phyloP scores from a whole-genome alignment of 805 yeast species.

The Sugiyamaella boreocaroliniensis region DNA sequence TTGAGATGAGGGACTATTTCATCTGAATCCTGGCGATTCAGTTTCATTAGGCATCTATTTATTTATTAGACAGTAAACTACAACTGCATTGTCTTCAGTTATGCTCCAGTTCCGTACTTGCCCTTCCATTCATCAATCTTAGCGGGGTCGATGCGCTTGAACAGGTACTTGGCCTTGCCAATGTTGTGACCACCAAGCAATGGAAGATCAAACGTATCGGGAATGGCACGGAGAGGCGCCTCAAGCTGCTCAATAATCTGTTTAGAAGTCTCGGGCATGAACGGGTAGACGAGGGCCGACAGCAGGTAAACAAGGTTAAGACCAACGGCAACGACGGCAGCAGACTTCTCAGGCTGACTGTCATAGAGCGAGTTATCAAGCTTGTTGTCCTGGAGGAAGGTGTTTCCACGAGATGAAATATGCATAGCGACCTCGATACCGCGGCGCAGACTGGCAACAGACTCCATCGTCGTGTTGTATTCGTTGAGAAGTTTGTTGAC shows the following conservation, averaged over 20 bases:
- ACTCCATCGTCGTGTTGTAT: constrained; percentile 70
- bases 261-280: constrained; percentile 75
- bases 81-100: neutral
- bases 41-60: neutral
- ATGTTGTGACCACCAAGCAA: constrained; percentile 78
- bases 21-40: too few relatives aligned
- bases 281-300: constrained; percentile 78
- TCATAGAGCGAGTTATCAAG: constrained; percentile 80
- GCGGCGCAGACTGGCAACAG: constrained; percentile 63
- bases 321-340: constrained; percentile 89
- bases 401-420: constrained; percentile 87
- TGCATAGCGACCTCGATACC: constrained; percentile 92
- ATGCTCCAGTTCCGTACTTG: constrained; percentile 65
- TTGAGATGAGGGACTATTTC: neutral
- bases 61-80: neutral
- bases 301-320: constrained; percentile 80
- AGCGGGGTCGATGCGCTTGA: constrained; percentile 85
- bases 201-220: constrained; percentile 63
- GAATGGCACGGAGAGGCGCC: constrained; percentile 72
- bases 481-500: constrained; percentile 52
- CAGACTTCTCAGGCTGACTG: constrained; percentile 70
- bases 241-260: constrained; percentile 73
- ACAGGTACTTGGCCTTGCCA: constrained; percentile 85
- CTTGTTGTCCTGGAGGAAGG: constrained; percentile 91
- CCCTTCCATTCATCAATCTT: constrained; percentile 82